Base-by-base conservation (phyloP, 2,329 filamentous ascomycete species). In the Exophiala xenobiotica region DNA sequence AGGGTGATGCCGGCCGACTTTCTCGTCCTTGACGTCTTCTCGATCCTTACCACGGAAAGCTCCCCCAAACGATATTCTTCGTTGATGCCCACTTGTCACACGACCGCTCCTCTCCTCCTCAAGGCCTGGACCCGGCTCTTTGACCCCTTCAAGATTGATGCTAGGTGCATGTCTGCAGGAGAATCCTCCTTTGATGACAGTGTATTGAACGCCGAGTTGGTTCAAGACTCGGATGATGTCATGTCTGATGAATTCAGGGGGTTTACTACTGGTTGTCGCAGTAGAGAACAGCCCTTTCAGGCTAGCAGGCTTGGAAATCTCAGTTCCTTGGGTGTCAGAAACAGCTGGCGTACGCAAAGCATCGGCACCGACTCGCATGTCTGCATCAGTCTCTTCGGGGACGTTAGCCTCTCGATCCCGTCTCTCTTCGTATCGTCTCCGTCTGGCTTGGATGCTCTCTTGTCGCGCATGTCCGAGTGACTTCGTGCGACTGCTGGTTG, bases 271-370 rank as follows among this genome's bases (percentile, higher is more conserved):
- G 5, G 93, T 99, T 0, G 93, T 99, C 3, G 90, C 95, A 47
- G 97, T 93, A 64, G 92, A 97, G 73, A 99, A 97, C 14, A 99
- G 78, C 3, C 93, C 93, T 70, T 97, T 99, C 51, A 99, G 80
- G 68, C 87, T 97, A 2, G 97, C 93, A 0, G 93, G 93, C 68
- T 96, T 96, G 11, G 71, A 71, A 46, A 92, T 85, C 54, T 92
- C 81, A 60, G 95, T 90, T 4, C 87, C 84, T 40, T 72, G 69
- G 27, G 72, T 73, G 44, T 73, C 69, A 29, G 62, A 62, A 19
- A 72, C 69, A 19, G 66, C 63, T 9, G 69, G 69, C 43, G 73
- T 75, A 33, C 79, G 77, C 14, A 76, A 66, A 20, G 71, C 75
- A 51, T 78, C 77, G 1, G 75, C 73, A 31, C 73, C 73, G n/a